These are phyloP conservation scores for Phaeosphaeria sp. DNA, from an alignment of 2,329 filamentous ascomycete genomes.

Conservation along the genomic window DNA sequence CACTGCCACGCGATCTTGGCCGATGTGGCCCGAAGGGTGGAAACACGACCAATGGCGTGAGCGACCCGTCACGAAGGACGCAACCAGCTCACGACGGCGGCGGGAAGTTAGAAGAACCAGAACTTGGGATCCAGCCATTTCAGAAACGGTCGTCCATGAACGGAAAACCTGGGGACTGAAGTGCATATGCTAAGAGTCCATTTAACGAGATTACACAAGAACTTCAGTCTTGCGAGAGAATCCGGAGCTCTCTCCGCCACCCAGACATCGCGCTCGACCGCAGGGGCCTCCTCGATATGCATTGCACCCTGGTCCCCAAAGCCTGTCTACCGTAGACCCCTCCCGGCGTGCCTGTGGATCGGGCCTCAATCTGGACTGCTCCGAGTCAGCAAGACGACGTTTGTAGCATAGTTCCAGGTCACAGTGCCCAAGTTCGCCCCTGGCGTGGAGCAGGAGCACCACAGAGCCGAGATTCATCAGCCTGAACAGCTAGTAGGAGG, in stretches of 20 bases:
- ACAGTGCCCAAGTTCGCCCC: not conserved
- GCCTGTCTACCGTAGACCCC: not conserved
- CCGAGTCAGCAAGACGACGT: not conserved
- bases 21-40: not conserved
- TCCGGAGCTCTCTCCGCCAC: not conserved
- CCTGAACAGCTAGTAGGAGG: slow-evolving; percentile 1
- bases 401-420: not conserved
- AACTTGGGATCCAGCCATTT: not conserved
- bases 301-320: not conserved
- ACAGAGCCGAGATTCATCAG: slow-evolving; percentile 11
- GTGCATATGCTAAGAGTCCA: not conserved
- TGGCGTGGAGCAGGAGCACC: not conserved
- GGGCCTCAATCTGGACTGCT: not conserved
- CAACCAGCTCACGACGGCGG: not conserved
- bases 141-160: not conserved
- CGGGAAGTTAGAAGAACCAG: not conserved
- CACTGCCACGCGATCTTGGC: slow-evolving; percentile 2
- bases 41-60: not conserved
- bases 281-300: not conserved
- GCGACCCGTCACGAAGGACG: too few relatives aligned
- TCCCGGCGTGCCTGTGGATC: not conserved
- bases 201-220: not conserved
- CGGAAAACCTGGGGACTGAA: not conserved
- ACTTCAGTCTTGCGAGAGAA: not conserved
- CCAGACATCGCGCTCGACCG: not conserved